These are phyloP conservation scores for Hypholoma fasciculare DNA, from an alignment of 768 basidiomycete genomes.

Conservation along the genomic window DNA sequence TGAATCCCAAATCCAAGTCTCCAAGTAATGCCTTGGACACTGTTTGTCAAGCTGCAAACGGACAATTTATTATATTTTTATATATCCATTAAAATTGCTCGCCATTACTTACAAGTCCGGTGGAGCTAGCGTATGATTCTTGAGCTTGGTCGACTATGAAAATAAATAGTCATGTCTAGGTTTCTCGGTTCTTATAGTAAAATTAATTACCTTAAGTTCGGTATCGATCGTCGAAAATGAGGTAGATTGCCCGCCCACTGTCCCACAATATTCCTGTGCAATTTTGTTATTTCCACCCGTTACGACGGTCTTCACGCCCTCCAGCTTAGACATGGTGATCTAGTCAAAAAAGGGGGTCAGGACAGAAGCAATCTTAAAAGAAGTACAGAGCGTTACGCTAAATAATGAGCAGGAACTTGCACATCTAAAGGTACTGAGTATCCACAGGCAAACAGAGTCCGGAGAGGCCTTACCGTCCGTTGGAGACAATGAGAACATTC, in stretches of 20 bases:
- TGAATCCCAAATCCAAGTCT: constrained; percentile 60
- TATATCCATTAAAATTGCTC: neutral
- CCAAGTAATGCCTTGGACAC: constrained; percentile 65
- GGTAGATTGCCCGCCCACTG: constrained; percentile 62
- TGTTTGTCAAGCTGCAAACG: constrained; percentile 44
- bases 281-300: constrained; percentile 50
- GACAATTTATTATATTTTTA: neutral
- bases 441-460: neutral
- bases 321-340: constrained; percentile 61
- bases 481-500: constrained; percentile 55
- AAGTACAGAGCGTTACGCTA: constrained; percentile 31
- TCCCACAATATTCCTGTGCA: constrained; percentile 59
- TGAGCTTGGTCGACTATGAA: constrained; percentile 47
- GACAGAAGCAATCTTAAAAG: too few species aligned
- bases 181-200: too few species aligned
- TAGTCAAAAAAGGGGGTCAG: constrained; percentile 14
- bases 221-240: constrained; percentile 60
- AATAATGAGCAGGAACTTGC: constrained; percentile 50
- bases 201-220: constrained; percentile 45
- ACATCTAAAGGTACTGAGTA: constrained; percentile 30
- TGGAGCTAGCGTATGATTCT: constrained; percentile 54
- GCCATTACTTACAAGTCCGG: constrained; percentile 56
- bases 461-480: constrained; percentile 41
- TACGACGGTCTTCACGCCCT: constrained; percentile 58
- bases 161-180: neutral